Percentiles rank a stretch among this genome's conserved stretches.
Evolutionary conservation across 2,329 filamentous ascomycete species (phyloP).

Genomic region (Colletotrichum sp.): DNA sequence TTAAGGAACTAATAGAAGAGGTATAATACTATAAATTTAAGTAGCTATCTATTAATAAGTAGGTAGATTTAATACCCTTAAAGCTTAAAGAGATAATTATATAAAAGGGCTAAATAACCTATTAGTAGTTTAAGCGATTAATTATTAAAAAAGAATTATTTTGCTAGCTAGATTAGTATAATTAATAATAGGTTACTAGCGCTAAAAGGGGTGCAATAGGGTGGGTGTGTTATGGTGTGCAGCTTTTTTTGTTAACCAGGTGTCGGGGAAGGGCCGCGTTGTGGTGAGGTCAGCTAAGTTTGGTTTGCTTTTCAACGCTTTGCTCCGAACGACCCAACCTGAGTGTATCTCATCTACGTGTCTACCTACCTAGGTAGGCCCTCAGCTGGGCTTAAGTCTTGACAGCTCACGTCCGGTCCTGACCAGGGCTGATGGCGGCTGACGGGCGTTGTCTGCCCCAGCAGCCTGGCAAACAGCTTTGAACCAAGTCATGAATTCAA

Average conservation of each 20-base stretch:
- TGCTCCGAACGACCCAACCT: neutral
- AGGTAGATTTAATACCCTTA: neutral
- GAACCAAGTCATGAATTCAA: neutral
- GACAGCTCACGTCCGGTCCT: neutral
- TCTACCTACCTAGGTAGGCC: neutral
- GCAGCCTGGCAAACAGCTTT: neutral
- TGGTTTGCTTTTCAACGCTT: neutral
- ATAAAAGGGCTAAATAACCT: neutral
- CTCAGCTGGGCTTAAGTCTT: neutral
- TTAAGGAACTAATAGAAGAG: neutral
- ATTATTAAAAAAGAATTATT: neutral
- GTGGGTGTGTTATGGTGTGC: no score
- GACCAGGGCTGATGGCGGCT: neutral
- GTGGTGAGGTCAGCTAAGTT: neutral
- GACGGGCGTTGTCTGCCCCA: neutral
- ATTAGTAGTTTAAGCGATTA: neutral
- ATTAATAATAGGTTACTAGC: no score
- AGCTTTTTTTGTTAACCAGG: no score
- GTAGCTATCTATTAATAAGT: neutral
- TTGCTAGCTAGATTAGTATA: neutral
- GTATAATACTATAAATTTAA: neutral
- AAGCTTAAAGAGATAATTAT: neutral
- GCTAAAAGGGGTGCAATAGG: no score
- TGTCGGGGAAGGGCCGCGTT: neutral
- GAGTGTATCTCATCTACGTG: no score